Conservation (phyloP, 2,329 filamentous ascomycete genomes). For the Pseudogymnoascus sp. region DNA sequence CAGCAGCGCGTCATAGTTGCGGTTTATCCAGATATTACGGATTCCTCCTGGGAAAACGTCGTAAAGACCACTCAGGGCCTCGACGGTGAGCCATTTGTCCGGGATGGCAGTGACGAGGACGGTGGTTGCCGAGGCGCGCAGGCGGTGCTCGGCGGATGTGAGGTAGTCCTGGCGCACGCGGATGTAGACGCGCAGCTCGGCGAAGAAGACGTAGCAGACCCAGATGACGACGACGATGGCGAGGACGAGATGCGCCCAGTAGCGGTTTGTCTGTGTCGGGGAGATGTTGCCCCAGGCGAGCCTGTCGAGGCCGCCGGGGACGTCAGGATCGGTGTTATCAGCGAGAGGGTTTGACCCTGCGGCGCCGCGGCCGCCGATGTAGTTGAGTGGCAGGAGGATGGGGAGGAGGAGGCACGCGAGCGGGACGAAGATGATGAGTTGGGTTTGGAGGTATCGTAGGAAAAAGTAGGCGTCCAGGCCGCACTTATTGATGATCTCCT, state of each 20-base stretch:
- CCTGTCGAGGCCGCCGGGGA: slow-evolving; percentile 57
- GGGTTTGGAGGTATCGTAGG: slow-evolving; percentile 75
- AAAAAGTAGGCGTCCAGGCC: slow-evolving; percentile 98
- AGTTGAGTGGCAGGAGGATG: slow-evolving; percentile 79
- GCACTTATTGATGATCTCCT: slow-evolving; percentile 89
- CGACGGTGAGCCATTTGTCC: slow-evolving; percentile 76
- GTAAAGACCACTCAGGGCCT: slow-evolving; percentile 75
- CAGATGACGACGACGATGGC: slow-evolving; percentile 71
- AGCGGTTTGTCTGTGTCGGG: slow-evolving; percentile 54
- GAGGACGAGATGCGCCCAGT: slow-evolving; percentile 78
- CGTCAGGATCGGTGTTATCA: slow-evolving; percentile 33
- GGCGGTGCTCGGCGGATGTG: slow-evolving; percentile 86
- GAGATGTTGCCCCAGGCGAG: slow-evolving; percentile 84
- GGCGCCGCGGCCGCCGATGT: slow-evolving; percentile 52
- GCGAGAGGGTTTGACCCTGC: slow-evolving; percentile 20
- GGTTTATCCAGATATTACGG: slow-evolving; percentile 92
- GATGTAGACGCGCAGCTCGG: slow-evolving; percentile 79
- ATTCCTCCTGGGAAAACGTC: slow-evolving; percentile 95
- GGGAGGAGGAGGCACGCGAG: slow-evolving; percentile 71
- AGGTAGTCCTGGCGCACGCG: slow-evolving; percentile 90
- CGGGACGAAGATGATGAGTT: slow-evolving; percentile 87
- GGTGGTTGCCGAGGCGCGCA: slow-evolving; percentile 89
- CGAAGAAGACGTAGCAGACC: slow-evolving; percentile 80
- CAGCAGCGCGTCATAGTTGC: slow-evolving; percentile 73
- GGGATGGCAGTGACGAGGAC: slow-evolving; percentile 90